Conservation (phyloP, 371 early-diverging fungal genomes). For the Mortierella sp. region DNA sequence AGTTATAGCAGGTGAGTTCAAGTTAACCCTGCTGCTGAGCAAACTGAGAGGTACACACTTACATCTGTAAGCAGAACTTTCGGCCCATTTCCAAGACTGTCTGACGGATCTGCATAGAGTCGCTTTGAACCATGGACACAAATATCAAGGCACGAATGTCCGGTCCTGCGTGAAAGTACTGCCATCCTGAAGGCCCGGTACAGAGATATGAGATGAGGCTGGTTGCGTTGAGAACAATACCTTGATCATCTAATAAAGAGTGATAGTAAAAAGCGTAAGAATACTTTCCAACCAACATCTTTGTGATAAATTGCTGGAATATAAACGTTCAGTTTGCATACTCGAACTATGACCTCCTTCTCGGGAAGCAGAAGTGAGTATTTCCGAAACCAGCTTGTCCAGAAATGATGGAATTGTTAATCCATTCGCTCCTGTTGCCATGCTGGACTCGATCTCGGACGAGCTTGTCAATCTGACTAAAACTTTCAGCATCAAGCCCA, state of each 20-base stretch:
- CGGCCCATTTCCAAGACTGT: conserved; percentile 50
- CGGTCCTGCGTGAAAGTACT: conserved; percentile 42
- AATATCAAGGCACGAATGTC: conserved; percentile 53
- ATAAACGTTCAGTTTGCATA: conserved; percentile 3
- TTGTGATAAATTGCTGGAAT: too few relatives aligned
- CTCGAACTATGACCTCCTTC: conserved; percentile 28
- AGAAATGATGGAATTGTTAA: conserved; percentile 37
- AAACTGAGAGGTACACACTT: not conserved
- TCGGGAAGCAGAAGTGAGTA: conserved; percentile 44
- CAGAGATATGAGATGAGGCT: conserved; percentile 51
- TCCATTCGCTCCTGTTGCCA: conserved; percentile 20
- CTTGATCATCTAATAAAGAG: conserved; percentile 41
- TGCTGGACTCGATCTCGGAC: conserved; percentile 19
- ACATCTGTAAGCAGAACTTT: conserved; percentile 50
- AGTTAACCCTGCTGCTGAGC: not conserved
- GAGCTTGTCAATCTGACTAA: conserved; percentile 45
- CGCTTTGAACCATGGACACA: conserved; percentile 55
- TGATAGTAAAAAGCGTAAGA: not conserved
- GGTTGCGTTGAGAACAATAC: conserved; percentile 54
- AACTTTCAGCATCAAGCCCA: conserved; percentile 47
- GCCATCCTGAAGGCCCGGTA: conserved; percentile 45
- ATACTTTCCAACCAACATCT: too few relatives aligned
- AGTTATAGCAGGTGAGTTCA: too few relatives aligned
- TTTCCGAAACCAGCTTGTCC: conserved; percentile 47
- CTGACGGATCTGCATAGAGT: conserved; percentile 58